A percentile compares a stretch with the other conserved stretches of the same genome.
Evolutionary conservation across 1,139 yeast genomes (phyloP).

Genomic region (Fermentozyma sake): DNA sequence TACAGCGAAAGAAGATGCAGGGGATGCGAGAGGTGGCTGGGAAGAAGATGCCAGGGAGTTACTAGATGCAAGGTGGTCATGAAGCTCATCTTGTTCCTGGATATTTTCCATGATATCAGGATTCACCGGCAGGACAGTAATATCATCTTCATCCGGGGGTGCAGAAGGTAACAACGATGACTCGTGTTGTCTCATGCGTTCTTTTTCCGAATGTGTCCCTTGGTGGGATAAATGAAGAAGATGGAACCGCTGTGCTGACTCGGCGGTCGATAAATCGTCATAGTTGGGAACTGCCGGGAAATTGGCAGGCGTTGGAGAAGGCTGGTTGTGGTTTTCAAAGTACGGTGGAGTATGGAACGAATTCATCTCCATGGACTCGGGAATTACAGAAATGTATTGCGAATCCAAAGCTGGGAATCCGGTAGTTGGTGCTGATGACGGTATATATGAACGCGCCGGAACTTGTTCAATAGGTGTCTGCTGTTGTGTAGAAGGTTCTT

Average conservation of each 20-base stretch:
- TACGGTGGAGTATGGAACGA: slow-evolving; percentile 15
- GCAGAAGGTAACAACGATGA: slow-evolving; percentile 59
- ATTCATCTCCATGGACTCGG: slow-evolving; percentile 9
- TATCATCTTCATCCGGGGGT: slow-evolving; percentile 29
- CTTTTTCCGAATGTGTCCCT: slow-evolving; percentile 45
- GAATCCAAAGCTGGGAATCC: background rate
- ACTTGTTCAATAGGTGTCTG: no score
- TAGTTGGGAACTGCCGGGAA: slow-evolving; percentile 21
- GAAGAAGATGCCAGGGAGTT: background rate
- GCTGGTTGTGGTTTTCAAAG: slow-evolving; percentile 3
- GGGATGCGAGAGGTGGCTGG: background rate
- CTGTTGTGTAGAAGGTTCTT: slow-evolving; percentile 4
- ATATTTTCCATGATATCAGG: slow-evolving; percentile 1
- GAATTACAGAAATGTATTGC: slow-evolving; percentile 10
- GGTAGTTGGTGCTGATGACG: slow-evolving; percentile 3
- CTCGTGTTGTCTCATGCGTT: slow-evolving; percentile 48
- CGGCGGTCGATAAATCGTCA: slow-evolving; percentile 16
- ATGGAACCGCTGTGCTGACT: background rate
- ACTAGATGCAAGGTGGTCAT: background rate
- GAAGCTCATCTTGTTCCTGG: slow-evolving; percentile 2
- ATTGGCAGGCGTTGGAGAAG: slow-evolving; percentile 5
- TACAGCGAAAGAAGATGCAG: background rate
- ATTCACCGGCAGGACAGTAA: slow-evolving; percentile 1
- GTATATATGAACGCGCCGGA: no score
- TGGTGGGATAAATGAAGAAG: slow-evolving; percentile 1